Percentiles rank a stretch among this genome's conserved stretches.
These are phyloP conservation scores for Suillus weaverae DNA, from an alignment of 768 basidiomycete genomes.

Conservation along the genomic window DNA sequence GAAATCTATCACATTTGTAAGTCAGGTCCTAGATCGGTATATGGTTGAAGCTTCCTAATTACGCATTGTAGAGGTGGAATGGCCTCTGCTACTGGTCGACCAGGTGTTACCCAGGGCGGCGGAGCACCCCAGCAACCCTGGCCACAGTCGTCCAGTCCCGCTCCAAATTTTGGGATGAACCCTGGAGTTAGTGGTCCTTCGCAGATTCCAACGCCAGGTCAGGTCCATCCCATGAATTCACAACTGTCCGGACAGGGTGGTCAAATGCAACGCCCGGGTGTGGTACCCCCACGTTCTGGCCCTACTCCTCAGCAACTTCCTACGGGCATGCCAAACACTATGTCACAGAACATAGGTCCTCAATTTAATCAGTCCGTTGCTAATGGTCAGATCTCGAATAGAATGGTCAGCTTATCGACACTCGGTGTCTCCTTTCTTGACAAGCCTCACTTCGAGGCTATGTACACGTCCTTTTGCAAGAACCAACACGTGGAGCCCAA, in stretches of 20 bases:
- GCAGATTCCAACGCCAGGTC: constrained; percentile 19
- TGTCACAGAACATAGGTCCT: constrained; percentile 36
- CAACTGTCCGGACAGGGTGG: constrained; percentile 35
- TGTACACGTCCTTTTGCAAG: constrained; percentile 49
- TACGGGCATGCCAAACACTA: constrained; percentile 27
- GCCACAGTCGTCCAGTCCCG: neutral
- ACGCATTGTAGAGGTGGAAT: constrained; percentile 21
- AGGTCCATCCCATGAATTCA: constrained; percentile 21
- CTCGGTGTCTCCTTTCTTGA: constrained; percentile 41
- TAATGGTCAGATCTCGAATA: constrained; percentile 23
- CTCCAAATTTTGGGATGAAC: constrained; percentile 21
- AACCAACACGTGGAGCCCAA: constrained; percentile 43
- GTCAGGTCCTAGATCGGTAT: constrained; percentile 12
- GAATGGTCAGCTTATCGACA: constrained; percentile 12
- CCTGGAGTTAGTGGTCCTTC: constrained; percentile 18
- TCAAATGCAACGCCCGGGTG: constrained; percentile 28
- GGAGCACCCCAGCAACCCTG: constrained; percentile 11
- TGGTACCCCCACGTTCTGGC: constrained; percentile 39
- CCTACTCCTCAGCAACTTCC: constrained; percentile 39
- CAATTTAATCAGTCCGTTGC: constrained; percentile 19
- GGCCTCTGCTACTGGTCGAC: constrained; percentile 19
- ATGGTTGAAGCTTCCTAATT: constrained; percentile 4
- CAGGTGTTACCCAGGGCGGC: constrained; percentile 22
- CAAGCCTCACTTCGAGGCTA: constrained; percentile 50
- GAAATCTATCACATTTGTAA: constrained; percentile 36